Evolutionary conservation across 176 grass and related monocot genomes (phyloP), one percentile per base, ranked within the genome.

Genomic region (Neostapfia colusana): DNA sequence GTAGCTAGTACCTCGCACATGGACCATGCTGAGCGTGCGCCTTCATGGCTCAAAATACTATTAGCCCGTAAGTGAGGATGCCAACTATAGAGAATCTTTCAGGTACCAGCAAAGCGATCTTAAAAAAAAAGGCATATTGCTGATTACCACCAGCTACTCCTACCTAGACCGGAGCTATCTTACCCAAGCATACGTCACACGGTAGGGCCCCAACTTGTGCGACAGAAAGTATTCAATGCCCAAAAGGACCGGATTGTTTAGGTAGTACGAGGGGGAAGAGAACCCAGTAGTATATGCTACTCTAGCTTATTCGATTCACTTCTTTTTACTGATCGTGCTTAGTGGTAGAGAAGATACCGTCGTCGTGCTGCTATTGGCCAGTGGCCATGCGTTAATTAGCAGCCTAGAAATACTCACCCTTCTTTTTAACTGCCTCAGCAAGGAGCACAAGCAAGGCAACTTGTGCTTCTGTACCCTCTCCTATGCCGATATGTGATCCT

Each of bases 121-220:
- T 51, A 51, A 48, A 10, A 76, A 50, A 74, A 53, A 27, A 14
- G 4, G 8, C 35, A 1, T 15, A 9, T 31, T 31, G 44, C 44
- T 9, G 34, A 13, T 50, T 35, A 26, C 58, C 50, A 44, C 57
- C 57, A 71, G 57, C 58, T 40, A 61, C 60, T 43, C 4, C 36
- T 43, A 43, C 34, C 36, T 43, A 43, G 24, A 20, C 10, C 55
- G 13, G 31, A 31, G 31, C 2, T 36, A 39, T 74, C 71, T 69
- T 15, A 78, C 73, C 31, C 66, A 87, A 70, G 63, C 38, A 70
- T 65, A 80, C 76, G 70, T 76, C 76, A 80, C 76, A 63, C 8
- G 4, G 50, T n/a, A 31, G 31, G 37, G 70, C 57, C 70, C 86
- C 76, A 81, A 84, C 86, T 76, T 81, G 86, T 43, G 71, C 60